Conservation (phyloP, 176 grass and related monocot species). For the Sorghum bicolor region Sorghum_bicolor_NCBIv3 NC_012874.2:61784501-61785000, state of each 20-base stretch:
- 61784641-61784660: constrained; percentile 9
- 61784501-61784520: constrained; percentile 84
- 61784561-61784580: constrained; percentile 43
- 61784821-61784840: constrained; percentile 72
- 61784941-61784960: constrained; percentile 79
- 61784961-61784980: constrained; percentile 40
- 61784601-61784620: constrained; percentile 4
- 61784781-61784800: constrained; percentile 21
- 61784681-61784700: not conserved
- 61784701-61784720: not conserved
- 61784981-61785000: constrained; percentile 24
- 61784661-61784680: constrained; percentile 13
- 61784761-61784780: constrained; percentile 2
- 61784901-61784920: constrained; percentile 64
- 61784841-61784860: constrained; percentile 76
- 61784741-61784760: not conserved
- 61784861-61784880: constrained; percentile 60
- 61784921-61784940: constrained; percentile 64
- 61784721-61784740: not conserved
- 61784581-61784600: constrained; percentile 17
- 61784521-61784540: constrained; percentile 77
- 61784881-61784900: constrained; percentile 71
- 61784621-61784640: constrained; percentile 11
- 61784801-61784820: constrained; percentile 37
- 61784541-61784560: constrained; percentile 90